These are phyloP conservation scores for Phytophthora ramorum DNA, from an alignment of 352 stramenopile genomes.

Conservation along the genomic window DNA sequence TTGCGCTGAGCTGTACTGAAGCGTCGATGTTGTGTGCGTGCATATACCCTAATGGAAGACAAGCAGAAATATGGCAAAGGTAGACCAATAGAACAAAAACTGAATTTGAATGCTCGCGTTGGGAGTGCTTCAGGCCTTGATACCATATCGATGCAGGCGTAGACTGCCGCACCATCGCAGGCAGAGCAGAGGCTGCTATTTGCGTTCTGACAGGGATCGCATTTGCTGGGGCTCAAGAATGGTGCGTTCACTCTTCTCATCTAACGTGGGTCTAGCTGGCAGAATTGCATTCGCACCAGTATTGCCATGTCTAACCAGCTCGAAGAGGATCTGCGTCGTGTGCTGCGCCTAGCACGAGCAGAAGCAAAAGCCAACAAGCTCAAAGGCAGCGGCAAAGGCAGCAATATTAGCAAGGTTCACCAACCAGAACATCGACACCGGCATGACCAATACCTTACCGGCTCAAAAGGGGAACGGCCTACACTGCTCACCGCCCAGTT, in stretches of 20 bases:
- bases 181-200: slow-evolving; percentile 13
- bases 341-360: slow-evolving; percentile 54
- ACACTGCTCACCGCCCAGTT: slow-evolving; percentile 44
- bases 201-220: slow-evolving; percentile 14
- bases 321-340: slow-evolving; percentile 66
- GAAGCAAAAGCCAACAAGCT: slow-evolving; percentile 25
- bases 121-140: neutral
- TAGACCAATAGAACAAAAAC: slow-evolving; percentile 30
- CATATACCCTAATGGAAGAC: slow-evolving; percentile 28
- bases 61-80: slow-evolving; percentile 30
- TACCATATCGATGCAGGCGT: too few relatives aligned
- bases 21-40: slow-evolving; percentile 30
- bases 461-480: slow-evolving; percentile 15
- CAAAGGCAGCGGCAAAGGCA: neutral
- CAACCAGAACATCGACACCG: slow-evolving; percentile 37
- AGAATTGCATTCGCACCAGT: slow-evolving; percentile 6
- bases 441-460: slow-evolving; percentile 26
- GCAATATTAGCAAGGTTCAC: neutral
- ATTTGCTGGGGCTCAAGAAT: slow-evolving; percentile 15
- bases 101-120: slow-evolving; percentile 15
- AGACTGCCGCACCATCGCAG: slow-evolving; percentile 10
- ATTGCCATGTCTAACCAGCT: slow-evolving; percentile 38
- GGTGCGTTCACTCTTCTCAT: neutral
- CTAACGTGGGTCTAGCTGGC: slow-evolving; percentile 6
- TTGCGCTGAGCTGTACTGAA: slow-evolving; percentile 13